These are phyloP conservation scores for Pezicula carpinea DNA, from an alignment of 2,329 filamentous ascomycete genomes.

Conservation along the genomic window DNA sequence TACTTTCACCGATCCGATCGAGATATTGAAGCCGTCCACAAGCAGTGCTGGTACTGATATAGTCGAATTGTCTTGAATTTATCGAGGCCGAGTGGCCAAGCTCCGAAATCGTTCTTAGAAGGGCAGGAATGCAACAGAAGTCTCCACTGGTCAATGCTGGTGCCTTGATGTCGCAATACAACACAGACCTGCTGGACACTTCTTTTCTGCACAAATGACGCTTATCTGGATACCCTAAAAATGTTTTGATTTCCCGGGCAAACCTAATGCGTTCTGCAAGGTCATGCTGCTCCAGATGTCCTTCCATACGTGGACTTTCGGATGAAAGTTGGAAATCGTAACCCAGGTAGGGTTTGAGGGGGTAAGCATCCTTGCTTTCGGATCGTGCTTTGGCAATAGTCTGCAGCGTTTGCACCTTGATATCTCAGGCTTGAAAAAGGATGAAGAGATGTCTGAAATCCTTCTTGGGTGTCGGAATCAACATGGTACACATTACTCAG, in stretches of 20 bases:
- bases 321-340: not conserved
- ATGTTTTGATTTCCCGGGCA: not conserved
- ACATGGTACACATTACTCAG: not conserved
- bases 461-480: not conserved
- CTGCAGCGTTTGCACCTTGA: no score
- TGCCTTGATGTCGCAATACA: no score
- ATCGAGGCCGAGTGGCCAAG: no score
- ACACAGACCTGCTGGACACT: no score
- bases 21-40: not conserved
- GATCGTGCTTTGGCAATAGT: no score
- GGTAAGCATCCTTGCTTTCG: not conserved
- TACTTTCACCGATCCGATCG: not conserved
- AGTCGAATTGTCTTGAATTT: no score
- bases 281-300: not conserved
- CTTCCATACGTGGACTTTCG: no score
- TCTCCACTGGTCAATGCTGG: no score
- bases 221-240: not conserved
- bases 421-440: not conserved
- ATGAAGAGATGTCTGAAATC: not conserved
- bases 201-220: not conserved
- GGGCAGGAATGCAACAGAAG: no score
- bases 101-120: no score
- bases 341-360: not conserved
- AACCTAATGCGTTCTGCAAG: not conserved
- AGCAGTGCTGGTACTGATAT: no score